These are phyloP conservation scores for Ceratocystis cubensis DNA, from an alignment of 2,329 filamentous ascomycete genomes.

Conservation along the genomic window DNA sequence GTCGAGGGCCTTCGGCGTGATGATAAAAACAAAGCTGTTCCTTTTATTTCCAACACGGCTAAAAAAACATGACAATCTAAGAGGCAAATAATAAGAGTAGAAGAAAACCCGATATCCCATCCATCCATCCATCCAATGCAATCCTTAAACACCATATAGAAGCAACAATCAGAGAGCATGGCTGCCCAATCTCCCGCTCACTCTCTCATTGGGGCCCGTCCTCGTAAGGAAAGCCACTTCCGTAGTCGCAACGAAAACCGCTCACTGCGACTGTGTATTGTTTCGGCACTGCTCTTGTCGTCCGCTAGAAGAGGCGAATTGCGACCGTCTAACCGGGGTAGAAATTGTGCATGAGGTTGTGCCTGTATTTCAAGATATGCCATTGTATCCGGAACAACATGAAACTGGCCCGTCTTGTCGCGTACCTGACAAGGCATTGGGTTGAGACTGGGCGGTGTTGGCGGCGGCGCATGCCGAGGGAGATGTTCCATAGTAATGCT, in stretches of 20 bases:
- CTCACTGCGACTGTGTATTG: neutral
- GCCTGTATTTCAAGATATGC: slow-evolving; percentile 17
- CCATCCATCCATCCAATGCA: neutral
- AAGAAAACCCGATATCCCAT: neutral
- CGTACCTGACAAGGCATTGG: slow-evolving; percentile 16
- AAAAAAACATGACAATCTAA: neutral
- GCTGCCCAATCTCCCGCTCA: neutral
- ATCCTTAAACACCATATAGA: neutral
- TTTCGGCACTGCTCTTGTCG: neutral
- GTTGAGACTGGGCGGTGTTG: slow-evolving; percentile 9
- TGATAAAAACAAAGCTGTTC: neutral
- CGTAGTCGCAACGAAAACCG: slow-evolving; percentile 11
- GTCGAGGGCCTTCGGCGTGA: neutral
- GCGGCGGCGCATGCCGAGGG: slow-evolving; percentile 3
- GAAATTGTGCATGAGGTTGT: neutral
- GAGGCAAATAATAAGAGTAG: neutral
- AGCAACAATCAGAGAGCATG: neutral
- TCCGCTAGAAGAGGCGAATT: neutral
- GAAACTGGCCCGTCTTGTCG: slow-evolving; percentile 16
- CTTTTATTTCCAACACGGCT: neutral
- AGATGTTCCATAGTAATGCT: slow-evolving; percentile 13
- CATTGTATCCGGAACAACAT: slow-evolving; percentile 16
- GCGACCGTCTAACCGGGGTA: neutral
- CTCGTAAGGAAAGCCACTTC: slow-evolving; percentile 2
- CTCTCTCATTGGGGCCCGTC: neutral